Base-by-base conservation (phyloP, 208 protist species). In the Leishmania tropica region DNA sequence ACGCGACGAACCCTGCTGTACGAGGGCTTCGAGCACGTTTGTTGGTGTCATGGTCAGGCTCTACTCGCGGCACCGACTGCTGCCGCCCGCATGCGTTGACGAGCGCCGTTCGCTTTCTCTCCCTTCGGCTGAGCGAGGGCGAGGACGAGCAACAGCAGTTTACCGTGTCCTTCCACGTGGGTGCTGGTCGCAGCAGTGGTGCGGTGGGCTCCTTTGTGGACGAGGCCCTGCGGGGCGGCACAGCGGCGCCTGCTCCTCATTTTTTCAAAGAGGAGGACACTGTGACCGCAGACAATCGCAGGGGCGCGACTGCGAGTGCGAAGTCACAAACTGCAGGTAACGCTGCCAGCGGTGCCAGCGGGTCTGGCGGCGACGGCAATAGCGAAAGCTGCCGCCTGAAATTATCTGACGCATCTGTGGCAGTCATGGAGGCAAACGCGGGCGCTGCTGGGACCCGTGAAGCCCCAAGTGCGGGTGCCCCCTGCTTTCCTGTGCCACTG, bases 81-180 rank as follows among this genome's bases (percentile, higher is more conserved):
- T 62, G 73, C 73, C 31, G 17, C 31, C 17, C 19, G 19, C 19
- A 35, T 40, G 73, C 31, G 48, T 45, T 62, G 73, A 76, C 73
- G 10, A 58, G 73, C 17, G 31, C 31, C n/a, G 73, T 62, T 62
- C 73, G 73, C 1, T 28, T 24, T 47, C 19, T 76, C 19, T 62
- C 51, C 4, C 73, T 76, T 56, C 73, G 73, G 31, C 73, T 76
- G 47, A 35, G 45, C 73, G 73, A 37, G 5, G 73, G 8, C 17
- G 35, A 13, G 0, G 53, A n/a, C 24, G 73, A 8, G 2, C 3
- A 42, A 28, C n/a, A 3, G 51, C 73, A 56, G 35, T 76, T 76
- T 21, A 28, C 73, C 19, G 31, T 76, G 47, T 62, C 73, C 53
- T 76, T 76, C 28, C 45, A 62, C 35, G 15, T 45, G 17, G 21